Evolutionary conservation across 768 basidiomycete species (phyloP), one percentile per base, ranked within the genome.

Genomic region (Termitomyces bulborhizus): DNA sequence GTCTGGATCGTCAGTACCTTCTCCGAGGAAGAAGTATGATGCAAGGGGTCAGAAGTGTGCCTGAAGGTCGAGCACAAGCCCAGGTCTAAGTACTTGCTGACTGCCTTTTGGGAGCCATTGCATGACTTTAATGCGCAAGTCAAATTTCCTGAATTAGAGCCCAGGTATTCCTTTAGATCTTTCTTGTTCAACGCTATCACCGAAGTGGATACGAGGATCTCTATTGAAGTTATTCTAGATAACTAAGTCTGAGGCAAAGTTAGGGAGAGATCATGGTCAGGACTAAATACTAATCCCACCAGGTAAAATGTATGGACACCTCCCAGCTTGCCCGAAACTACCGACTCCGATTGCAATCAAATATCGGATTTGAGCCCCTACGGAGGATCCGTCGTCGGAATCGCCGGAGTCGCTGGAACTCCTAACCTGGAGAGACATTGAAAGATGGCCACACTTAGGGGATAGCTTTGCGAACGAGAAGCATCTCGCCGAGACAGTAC

Each of bases 391-490:
- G 48, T 52, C 18, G 29, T 41, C 37, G 32, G 8, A 48, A 15
- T 26, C 13, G 34, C 47, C 24, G 48, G 36, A 39, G 37, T 62
- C 18, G 54, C 24, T 15, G 56, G 56, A 47, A 66, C 62, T 24
- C 72, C 70, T 24, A 71, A 57, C 50, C 63, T 62, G 24, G 70
- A 65, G 31, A 75, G 63, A 58, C 65, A 66, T 45, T 63, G 60
- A 49, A 68, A 62, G 16, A 75, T 55, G 24, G 67, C 61, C 29
- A 56, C 54, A 16, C 61, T 60, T 18, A 61, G 27, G 37, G 49
- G 53, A 40, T 56, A 42, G 32, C 47, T 44, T 32, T 51, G 45
- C 13, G 50, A 31, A 9, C 53, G 34, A 18, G 51, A 57, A 47
- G 62, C 58, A 42, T 61, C 61, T 40, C 68, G 66, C 49, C 63